Base-by-base conservation (phyloP, 371 early-diverging fungal species). In the Fennellomyces sp. region DNA sequence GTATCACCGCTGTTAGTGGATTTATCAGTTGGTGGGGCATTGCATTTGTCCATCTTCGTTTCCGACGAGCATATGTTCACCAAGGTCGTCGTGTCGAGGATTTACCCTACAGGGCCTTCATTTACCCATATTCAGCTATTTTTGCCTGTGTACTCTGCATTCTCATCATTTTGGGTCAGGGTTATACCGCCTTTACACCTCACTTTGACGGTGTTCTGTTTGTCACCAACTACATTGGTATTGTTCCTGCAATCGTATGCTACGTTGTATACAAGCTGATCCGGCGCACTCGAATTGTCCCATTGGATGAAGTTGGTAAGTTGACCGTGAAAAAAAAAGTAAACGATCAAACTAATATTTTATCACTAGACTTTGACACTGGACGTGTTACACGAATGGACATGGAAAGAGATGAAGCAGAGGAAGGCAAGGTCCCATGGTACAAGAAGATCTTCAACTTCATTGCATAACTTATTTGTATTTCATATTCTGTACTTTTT, bases 21-120 rank as follows among this genome's bases (percentile, higher is more conserved):
- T 87, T 92, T 41, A 65, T 88, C 45, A 84, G 84, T 58, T 94
- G 94, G 93, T 52, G 84, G 53, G 84, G 86, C 52, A 92, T 94
- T 58, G 65, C 82, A 12, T 64, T 86, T 58, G 78, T 82, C 29
- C 92, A 93, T 60, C 69, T 87, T 58, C 87, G 93, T 10, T 94
- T 94, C 85, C 88, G 93, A 15, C 77, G 72, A 15, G 92, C 91
- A 33, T 88, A 81, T 60, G 64, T 75, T 27, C 76, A 72, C 4
- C 94, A 94, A 60, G 90, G 90, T 6, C 78, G 78, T 47, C 47
- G 51, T 26, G 61, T 89, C 28, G 50, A 66, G 1, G 88, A 87
- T 26, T 64, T 94, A 48, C 92, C 92, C 0, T 94, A 90, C 65
- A 52, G 50, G 23, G 83, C 93, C 0, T 79, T 82, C 45, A 72